Percentiles rank a stretch among this genome's conserved stretches.
Evolutionary conservation across 257 asterid genomes (phyloP).

Genomic region (Salvia miltiorrhiza): DNA sequence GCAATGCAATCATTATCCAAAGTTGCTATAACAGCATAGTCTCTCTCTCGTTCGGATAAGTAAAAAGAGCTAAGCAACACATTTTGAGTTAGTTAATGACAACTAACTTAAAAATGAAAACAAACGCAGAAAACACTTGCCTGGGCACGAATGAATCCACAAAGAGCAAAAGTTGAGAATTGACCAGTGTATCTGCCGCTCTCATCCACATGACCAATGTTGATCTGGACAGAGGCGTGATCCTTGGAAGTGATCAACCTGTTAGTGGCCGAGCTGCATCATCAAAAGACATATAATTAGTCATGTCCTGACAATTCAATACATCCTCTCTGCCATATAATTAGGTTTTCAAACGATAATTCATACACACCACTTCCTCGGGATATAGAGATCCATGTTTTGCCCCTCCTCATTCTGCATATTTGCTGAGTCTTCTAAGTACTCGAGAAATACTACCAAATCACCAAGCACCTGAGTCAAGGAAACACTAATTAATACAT

Average conservation of each 20-base stretch:
- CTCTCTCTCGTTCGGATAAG: not conserved
- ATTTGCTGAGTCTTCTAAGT: slow-evolving; percentile 20
- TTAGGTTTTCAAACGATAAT: not conserved
- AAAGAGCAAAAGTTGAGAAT: slow-evolving; percentile 74
- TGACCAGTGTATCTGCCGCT: slow-evolving; percentile 59
- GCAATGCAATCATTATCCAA: not conserved
- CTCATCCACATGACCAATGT: slow-evolving; percentile 79
- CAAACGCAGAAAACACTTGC: slow-evolving; percentile 7
- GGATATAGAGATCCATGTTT: slow-evolving; percentile 67
- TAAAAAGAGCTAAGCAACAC: not conserved
- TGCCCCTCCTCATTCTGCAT: slow-evolving; percentile 80
- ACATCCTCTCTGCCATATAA: no score
- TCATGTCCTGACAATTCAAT: not conserved
- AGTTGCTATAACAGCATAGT: not conserved
- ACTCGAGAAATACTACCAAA: not conserved
- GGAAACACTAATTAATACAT: not conserved
- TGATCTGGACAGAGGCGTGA: slow-evolving; percentile 85
- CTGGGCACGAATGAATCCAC: slow-evolving; percentile 93
- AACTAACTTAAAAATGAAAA: not conserved
- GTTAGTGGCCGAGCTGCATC: slow-evolving; percentile 79
- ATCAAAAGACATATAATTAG: not conserved
- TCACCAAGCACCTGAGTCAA: slow-evolving; percentile 13
- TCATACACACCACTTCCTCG: slow-evolving; percentile 52
- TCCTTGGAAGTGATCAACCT: slow-evolving; percentile 91
- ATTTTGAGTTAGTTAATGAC: not conserved